Conservation (phyloP, 2,329 filamentous ascomycete species). For the Calonectria montana region DNA sequence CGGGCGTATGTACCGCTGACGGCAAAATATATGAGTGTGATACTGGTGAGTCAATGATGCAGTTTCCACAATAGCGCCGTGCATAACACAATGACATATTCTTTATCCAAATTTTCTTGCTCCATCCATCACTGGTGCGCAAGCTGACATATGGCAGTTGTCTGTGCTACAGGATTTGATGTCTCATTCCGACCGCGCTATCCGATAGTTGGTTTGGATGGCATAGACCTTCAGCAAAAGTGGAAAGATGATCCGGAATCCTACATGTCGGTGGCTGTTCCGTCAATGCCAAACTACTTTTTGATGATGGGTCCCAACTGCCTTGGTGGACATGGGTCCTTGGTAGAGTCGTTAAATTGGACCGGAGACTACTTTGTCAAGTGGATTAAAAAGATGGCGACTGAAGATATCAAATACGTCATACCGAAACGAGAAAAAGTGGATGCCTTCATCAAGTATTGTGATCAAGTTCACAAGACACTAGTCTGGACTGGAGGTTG, state of each 20-base stretch:
- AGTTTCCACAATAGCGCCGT: background rate
- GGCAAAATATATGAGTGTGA: constrained; percentile 35
- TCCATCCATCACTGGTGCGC: background rate
- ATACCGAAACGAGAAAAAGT: constrained; percentile 36
- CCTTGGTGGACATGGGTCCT: constrained; percentile 35
- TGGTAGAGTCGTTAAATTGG: constrained; percentile 39
- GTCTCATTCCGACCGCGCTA: constrained; percentile 64
- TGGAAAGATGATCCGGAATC: constrained; percentile 57
- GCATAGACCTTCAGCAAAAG: constrained; percentile 59
- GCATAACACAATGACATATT: too few relatives aligned
- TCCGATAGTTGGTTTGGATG: constrained; percentile 59
- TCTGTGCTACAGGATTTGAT: constrained; percentile 68
- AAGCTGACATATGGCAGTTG: constrained; percentile 42
- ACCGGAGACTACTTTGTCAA: constrained; percentile 40
- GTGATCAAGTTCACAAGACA: constrained; percentile 35
- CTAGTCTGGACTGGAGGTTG: constrained; percentile 37
- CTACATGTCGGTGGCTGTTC: constrained; percentile 44
- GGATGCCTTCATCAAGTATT: constrained; percentile 36
- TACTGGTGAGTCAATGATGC: constrained; percentile 29
- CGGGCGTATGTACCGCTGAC: constrained; percentile 32
- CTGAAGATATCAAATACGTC: constrained; percentile 37
- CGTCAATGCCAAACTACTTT: constrained; percentile 47
- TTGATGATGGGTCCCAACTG: constrained; percentile 42
- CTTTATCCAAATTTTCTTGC: background rate
- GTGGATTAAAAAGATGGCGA: constrained; percentile 38